Conservation (phyloP, 164 flowering plant species). For the Tetracentron sinense region DNA sequence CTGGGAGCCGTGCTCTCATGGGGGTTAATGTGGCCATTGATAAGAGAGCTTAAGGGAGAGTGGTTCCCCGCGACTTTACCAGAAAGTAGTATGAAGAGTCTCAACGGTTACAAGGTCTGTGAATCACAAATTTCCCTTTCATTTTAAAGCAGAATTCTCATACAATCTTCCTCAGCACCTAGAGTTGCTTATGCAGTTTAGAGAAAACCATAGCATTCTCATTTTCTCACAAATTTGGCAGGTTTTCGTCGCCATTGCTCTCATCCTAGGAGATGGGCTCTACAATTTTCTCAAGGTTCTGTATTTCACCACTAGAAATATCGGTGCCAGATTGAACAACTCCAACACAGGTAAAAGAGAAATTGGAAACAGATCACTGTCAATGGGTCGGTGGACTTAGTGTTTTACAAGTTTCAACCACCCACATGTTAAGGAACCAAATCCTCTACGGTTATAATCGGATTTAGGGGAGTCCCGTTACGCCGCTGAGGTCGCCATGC, state of each 20-base stretch:
- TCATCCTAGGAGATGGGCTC: slow-evolving; percentile 63
- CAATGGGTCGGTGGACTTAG: too few species aligned
- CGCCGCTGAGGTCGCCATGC: too few species aligned
- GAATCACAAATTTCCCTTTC: neutral
- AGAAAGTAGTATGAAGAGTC: slow-evolving; percentile 81
- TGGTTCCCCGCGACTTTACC: slow-evolving; percentile 61
- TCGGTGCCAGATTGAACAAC: slow-evolving; percentile 27
- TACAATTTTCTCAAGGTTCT: slow-evolving; percentile 59
- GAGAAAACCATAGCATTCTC: too few species aligned
- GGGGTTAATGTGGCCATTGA: slow-evolving; percentile 96
- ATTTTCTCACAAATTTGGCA: slow-evolving; percentile 13
- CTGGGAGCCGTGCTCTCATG: slow-evolving; percentile 85
- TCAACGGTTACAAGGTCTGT: slow-evolving; percentile 84
- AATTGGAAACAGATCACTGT: too few species aligned
- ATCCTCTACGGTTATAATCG: too few species aligned
- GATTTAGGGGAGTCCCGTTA: too few species aligned
- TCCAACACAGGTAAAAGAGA: slow-evolving; percentile 34
- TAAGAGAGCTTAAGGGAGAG: slow-evolving; percentile 51
- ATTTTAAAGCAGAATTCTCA: neutral
- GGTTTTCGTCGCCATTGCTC: slow-evolving; percentile 55
- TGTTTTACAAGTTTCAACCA: too few species aligned
- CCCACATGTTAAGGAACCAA: too few species aligned
- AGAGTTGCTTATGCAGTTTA: neutral
- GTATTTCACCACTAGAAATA: slow-evolving; percentile 35
- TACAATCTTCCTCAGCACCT: neutral